Evolutionary conservation across 805 yeast species (phyloP).

Genomic region (Suhomyces pyralidae): DNA sequence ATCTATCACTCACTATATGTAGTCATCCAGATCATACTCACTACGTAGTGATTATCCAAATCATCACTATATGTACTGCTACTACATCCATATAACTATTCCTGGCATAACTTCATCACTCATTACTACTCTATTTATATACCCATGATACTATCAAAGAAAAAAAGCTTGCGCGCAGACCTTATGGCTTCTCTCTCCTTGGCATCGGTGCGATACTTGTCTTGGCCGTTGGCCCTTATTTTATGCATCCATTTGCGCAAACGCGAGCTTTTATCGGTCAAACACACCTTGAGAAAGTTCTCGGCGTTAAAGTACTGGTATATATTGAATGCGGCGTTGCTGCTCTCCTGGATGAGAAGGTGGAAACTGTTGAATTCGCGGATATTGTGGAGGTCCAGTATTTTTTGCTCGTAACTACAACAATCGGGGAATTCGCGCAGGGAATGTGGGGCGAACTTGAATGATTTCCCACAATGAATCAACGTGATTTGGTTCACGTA

Average conservation of each 20-base stretch:
- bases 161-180: neutral
- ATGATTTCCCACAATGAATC: slow-evolving; percentile 18
- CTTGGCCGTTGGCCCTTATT: neutral
- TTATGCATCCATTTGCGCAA: neutral
- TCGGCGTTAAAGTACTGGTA: slow-evolving; percentile 14
- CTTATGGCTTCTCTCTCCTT: neutral
- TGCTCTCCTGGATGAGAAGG: slow-evolving; percentile 2
- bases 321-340: neutral
- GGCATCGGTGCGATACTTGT: neutral
- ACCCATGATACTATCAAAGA: neutral
- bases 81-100: no score
- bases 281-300: slow-evolving; percentile 7
- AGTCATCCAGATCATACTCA: no score
- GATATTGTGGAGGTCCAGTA: neutral
- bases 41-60: no score
- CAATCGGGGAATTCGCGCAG: slow-evolving; percentile 3
- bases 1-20: no score
- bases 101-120: no score
- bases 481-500: slow-evolving; percentile 18
- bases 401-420: neutral
- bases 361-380: slow-evolving; percentile 9
- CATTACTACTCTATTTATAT: neutral
- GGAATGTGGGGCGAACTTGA: slow-evolving; percentile 10
- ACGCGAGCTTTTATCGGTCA: neutral
- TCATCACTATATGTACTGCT: no score